Evolutionary conservation across 2,329 filamentous ascomycete species (phyloP).

Genomic region (Fusarium metavorans): DNA sequence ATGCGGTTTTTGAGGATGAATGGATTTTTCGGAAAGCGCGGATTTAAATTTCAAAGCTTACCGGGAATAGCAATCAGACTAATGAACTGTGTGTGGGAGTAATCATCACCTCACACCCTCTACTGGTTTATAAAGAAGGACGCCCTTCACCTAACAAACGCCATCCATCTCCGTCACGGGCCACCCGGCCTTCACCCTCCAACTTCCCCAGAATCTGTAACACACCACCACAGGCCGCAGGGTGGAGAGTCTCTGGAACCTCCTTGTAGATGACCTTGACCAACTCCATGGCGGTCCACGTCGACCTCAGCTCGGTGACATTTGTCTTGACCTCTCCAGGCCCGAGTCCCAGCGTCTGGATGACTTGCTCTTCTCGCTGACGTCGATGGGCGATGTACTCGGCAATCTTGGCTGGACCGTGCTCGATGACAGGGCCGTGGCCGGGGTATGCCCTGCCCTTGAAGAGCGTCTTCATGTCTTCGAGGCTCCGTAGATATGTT

Average conservation of each 20-base stretch:
- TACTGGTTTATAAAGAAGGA: conserved; percentile 35
- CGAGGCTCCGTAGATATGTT: conserved; percentile 76
- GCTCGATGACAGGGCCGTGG: conserved; percentile 82
- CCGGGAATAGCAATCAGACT: neutral
- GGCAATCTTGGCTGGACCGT: conserved; percentile 76
- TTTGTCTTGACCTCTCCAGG: conserved; percentile 49
- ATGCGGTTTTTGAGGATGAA: neutral
- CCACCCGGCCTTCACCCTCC: conserved; percentile 76
- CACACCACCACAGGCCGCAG: conserved; percentile 81
- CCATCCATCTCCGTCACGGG: conserved; percentile 50
- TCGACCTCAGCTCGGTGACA: conserved; percentile 42
- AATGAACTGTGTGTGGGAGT: neutral
- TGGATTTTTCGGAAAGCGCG: neutral
- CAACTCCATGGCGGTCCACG: conserved; percentile 81
- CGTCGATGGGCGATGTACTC: conserved; percentile 89
- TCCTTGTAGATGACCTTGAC: conserved; percentile 90
- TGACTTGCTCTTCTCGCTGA: conserved; percentile 82
- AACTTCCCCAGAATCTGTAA: conserved; percentile 85
- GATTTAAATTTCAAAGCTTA: neutral
- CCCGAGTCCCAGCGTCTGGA: conserved; percentile 66
- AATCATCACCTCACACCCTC: neutral
- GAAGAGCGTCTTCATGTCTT: conserved; percentile 75
- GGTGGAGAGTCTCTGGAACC: conserved; percentile 79
- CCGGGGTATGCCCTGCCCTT: conserved; percentile 83
- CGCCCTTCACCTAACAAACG: conserved; percentile 39